Base-by-base conservation (phyloP, 768 basidiomycete genomes). In the Naganishia antarctica region DNA sequence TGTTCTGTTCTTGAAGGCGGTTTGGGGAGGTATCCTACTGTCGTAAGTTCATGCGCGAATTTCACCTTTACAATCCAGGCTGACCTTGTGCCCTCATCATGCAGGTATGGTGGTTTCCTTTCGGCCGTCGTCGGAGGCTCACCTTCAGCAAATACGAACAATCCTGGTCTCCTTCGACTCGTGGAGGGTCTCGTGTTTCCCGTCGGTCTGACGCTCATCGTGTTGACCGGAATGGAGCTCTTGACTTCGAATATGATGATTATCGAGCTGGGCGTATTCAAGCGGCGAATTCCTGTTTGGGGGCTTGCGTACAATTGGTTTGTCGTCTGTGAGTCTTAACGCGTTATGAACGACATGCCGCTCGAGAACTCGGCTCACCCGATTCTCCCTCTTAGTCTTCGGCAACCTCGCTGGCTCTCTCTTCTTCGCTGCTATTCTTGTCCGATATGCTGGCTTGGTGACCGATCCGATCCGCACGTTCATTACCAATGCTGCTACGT, bases 101-200 rank as follows among this genome's bases (percentile, higher is more conserved):
- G 0, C 21, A 57, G 53, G 3, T 63, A 63, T 21, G 62, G 62
- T 26, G 62, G 62, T 15, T 63, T 63, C 50, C 43, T 63, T 3
- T 34, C 53, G 45, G 37, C 62, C 26, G 62, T 63, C 12, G 62
- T 63, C n/a, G 62, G 49, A 12, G 62, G 62, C 32, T 63, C 62
- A 1, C 62, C 62, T 16, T 53, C 49, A 1, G 62, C 62, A 18
- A 63, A 53, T 23, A 43, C 49, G 8, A 63, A 45, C 46, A 63
- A 63, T n/a, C 62, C 62, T 1, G 62, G 62, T 11, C 41, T 63
- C 15, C 40, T 63, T 7, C 32, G 62, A n/a, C 41, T 63, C 1
- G 62, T 63, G 18, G 62, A 63, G 45, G 62, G 62, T 1, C 62
- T 63, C 18, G 62, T 63, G 26, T 63, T 63, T 34, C 62, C 62